phyloP scores from a whole-genome alignment of 768 basidiomycete species.

The Lactarius sp. region DNA sequence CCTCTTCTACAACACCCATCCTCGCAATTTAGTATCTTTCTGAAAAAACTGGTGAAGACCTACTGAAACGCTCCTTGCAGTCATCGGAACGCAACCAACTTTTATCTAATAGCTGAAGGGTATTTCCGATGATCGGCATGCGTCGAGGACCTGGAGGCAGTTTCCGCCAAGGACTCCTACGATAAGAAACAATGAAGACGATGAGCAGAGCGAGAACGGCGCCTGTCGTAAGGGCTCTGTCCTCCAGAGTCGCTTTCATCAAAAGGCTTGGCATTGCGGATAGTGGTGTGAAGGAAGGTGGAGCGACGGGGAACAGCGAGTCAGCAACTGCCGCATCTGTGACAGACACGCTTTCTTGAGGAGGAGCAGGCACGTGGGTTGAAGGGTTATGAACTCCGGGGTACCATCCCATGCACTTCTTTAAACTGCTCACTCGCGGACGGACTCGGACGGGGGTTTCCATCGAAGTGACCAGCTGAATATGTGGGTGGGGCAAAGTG shows the following conservation, averaged over 20 bases:
- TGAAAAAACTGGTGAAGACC: neutral
- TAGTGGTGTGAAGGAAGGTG: neutral
- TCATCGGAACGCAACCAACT: slow-evolving; percentile 7
- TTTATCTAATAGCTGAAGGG: slow-evolving; percentile 2
- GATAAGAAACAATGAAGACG: neutral
- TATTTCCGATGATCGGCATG: slow-evolving; percentile 8
- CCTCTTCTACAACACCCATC: slow-evolving; percentile 4
- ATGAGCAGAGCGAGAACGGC: neutral
- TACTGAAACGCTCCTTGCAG: slow-evolving; percentile 7
- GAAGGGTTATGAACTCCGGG: neutral
- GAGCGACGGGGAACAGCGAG: neutral
- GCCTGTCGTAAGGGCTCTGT: neutral
- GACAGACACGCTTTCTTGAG: neutral
- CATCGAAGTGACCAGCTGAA: neutral
- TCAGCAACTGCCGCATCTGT: neutral
- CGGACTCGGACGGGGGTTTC: neutral
- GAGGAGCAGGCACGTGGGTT: neutral
- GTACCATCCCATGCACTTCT: neutral
- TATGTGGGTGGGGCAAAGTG: neutral
- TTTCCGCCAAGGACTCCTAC: slow-evolving; percentile 12
- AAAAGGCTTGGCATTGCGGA: neutral
- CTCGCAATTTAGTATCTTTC: neutral
- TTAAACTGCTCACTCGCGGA: neutral
- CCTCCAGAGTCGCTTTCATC: neutral
- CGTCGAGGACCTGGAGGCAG: slow-evolving; percentile 8